Evolutionary conservation across 495 filamentous ascomycete species (phyloP), one percentile per base, ranked within the genome.

Genomic region (Tuber calosporum): DNA sequence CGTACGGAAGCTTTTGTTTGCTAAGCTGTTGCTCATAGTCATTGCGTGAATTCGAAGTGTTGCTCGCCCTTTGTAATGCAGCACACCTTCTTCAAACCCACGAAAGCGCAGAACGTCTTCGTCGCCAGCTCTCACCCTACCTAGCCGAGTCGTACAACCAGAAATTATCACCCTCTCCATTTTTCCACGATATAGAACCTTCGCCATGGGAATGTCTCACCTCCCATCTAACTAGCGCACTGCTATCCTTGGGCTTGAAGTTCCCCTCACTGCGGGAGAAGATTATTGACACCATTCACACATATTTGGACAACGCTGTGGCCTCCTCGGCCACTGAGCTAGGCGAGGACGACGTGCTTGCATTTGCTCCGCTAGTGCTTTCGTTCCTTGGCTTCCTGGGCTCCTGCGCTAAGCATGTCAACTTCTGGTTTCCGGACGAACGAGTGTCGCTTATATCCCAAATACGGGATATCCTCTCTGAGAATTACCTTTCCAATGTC

Each of bases 171-270:
- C 84, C 89, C 2, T 96, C 94, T 66, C 92, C 94, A 0, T 92
- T 91, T 81, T 89, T 97, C 73, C 90, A 88, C 48, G 89, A 87
- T 74, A 88, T 97, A 75, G 89, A 92, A 76, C 92, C 93, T 17
- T 97, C 94, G 4, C 96, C 95, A 20, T 95, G 92, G 88, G 95
- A 98, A 83, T 86, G 88, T 1, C 86, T 98, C 40, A 90, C 91
- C n/a, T 89, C 87, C 73, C 88, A 90, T 74, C 85, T 98, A 67
- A 90, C 92, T 1, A 87, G 85, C 0, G 94, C 93, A 9, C 82
- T 97, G n/a, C 86, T 98, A 45, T 88, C 88, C 1, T 82, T 98
- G 45, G 94, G 93, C 0, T 84, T 88, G 30, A 88, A 88, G 69
- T 90, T 92, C 81, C 84, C 86, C 43, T 84, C 85, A 3, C 83